Conservation (phyloP, 2,329 filamentous ascomycete species). For the Paramyrothecium sp. region DNA sequence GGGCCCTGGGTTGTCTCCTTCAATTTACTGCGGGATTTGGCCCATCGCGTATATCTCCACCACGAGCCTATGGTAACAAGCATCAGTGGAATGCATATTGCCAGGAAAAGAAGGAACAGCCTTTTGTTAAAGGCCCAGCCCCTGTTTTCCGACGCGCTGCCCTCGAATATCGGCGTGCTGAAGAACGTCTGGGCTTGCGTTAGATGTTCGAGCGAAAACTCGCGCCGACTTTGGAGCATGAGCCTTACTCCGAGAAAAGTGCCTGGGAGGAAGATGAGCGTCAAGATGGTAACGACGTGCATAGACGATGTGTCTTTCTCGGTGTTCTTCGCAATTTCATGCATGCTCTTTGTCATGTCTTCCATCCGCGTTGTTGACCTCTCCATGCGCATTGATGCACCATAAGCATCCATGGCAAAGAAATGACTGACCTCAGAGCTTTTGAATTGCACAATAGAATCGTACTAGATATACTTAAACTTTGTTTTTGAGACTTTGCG, state of each 20-base stretch:
- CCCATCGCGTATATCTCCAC: neutral
- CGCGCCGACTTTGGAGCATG: neutral
- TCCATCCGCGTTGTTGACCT: slow-evolving; percentile 41
- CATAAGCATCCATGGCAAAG: slow-evolving; percentile 16
- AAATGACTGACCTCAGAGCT: slow-evolving; percentile 15
- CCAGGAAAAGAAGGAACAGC: neutral
- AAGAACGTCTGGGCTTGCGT: slow-evolving; percentile 22
- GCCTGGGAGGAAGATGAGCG: slow-evolving; percentile 25
- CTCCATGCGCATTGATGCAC: neutral
- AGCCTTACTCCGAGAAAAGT: slow-evolving; percentile 26
- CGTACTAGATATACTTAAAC: slow-evolving; percentile 15
- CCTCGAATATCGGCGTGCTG: slow-evolving; percentile 17
- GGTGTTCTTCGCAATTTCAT: slow-evolving; percentile 43
- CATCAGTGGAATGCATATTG: neutral
- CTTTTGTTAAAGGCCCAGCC: neutral
- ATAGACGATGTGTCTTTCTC: slow-evolving; percentile 37
- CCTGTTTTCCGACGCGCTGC: neutral
- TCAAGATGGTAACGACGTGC: slow-evolving; percentile 27
- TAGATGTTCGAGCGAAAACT: slow-evolving; percentile 6
- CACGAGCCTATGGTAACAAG: neutral
- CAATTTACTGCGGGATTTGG: no score
- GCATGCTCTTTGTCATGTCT: slow-evolving; percentile 15
- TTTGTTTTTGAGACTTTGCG: slow-evolving; percentile 5
- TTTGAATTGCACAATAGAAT: slow-evolving; percentile 17
- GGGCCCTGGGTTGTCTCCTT: no score